These are phyloP conservation scores for Golubevia pallescens DNA, from an alignment of 1,284 basidiomycete species.

Conservation along the genomic window DNA sequence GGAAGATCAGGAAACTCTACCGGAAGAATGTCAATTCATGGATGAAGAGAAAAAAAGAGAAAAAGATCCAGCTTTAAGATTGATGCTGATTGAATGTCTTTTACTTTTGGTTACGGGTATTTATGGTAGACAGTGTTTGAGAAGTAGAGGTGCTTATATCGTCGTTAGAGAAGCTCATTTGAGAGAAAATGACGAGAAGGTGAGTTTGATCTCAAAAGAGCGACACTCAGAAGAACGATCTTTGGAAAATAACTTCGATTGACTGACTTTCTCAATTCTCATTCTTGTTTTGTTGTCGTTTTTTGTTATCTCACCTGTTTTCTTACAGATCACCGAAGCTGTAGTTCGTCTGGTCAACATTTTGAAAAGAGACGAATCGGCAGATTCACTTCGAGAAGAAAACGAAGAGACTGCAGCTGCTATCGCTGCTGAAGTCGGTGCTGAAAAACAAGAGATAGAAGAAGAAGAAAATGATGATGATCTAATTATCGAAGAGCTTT, in stretches of 20 bases:
- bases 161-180: constrained; percentile 82
- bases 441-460: constrained; percentile 4
- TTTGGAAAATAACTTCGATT: neutral
- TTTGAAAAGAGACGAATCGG: constrained; percentile 56
- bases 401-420: constrained; percentile 21
- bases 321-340: constrained; percentile 44
- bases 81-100: constrained; percentile 86
- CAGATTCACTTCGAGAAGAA: constrained; percentile 31
- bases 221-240: too few species aligned
- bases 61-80: constrained; percentile 76
- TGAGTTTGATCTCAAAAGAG: too few species aligned
- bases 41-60: constrained; percentile 85
- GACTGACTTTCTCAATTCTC: neutral
- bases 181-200: constrained; percentile 79
- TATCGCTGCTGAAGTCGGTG: constrained; percentile 10
- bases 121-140: constrained; percentile 81
- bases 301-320: too few species aligned
- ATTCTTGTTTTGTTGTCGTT: neutral
- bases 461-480: constrained; percentile 33
- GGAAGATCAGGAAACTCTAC: constrained; percentile 82
- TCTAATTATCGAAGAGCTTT: constrained; percentile 54
- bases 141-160: constrained; percentile 83
- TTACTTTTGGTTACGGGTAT: constrained; percentile 86
- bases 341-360: constrained; percentile 59
- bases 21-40: constrained; percentile 83